phyloP scores from a whole-genome alignment of 176 grass and related monocot genomes.

The Otatea glauca region DNA sequence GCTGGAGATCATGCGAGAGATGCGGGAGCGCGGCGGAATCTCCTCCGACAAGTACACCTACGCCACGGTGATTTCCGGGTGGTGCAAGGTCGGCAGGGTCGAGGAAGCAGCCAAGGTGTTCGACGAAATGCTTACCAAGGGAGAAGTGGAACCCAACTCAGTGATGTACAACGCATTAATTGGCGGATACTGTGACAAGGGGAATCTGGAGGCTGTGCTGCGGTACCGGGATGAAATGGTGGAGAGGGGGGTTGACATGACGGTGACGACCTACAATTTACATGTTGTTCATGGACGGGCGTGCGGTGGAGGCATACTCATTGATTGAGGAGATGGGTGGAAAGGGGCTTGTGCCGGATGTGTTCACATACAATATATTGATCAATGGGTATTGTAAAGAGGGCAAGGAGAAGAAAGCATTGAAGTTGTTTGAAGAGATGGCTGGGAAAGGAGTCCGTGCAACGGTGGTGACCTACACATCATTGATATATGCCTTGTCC shows the following conservation, averaged over 20 bases:
- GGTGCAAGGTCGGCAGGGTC: constrained; percentile 48
- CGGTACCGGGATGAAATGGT: constrained; percentile 48
- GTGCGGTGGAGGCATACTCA: constrained; percentile 24
- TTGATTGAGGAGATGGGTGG: constrained; percentile 58
- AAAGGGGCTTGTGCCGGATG: constrained; percentile 56
- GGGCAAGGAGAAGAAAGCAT: constrained; percentile 63
- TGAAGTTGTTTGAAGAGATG: constrained; percentile 62
- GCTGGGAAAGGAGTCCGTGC: constrained; percentile 47
- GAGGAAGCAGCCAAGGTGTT: constrained; percentile 56
- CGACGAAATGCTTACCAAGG: constrained; percentile 49
- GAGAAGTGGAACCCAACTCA: constrained; percentile 35
- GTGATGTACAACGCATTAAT: constrained; percentile 58
- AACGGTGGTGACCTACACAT: constrained; percentile 62
- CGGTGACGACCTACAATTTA: constrained; percentile 49
- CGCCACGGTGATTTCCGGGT: constrained; percentile 43
- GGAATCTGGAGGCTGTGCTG: constrained; percentile 37
- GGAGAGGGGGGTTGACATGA: constrained; percentile 36
- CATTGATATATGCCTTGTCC: constrained; percentile 68
- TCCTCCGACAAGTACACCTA: constrained; percentile 54
- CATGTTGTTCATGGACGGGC: constrained; percentile 56
- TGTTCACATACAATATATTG: constrained; percentile 72
- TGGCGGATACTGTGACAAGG: constrained; percentile 41
- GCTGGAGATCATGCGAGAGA: constrained; percentile 46
- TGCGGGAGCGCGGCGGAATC: constrained; percentile 40
- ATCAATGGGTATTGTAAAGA: constrained; percentile 79